Evolutionary conservation across 2,329 filamentous ascomycete species (phyloP), one percentile per base, ranked within the genome.

Genomic region (Sarocladiaceae sp.): DNA sequence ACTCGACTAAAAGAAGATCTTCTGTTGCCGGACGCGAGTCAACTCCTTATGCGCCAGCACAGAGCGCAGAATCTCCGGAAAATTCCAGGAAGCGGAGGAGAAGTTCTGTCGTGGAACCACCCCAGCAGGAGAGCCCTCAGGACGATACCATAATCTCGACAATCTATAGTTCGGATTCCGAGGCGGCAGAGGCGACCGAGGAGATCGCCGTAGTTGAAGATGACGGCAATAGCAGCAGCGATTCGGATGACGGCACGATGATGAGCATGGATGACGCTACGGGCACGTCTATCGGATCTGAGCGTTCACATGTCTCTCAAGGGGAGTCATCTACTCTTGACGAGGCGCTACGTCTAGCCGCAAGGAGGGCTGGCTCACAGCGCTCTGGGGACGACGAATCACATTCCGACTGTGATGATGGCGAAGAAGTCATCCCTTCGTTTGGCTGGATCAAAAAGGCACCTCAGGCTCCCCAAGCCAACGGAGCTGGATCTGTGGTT

Each of bases 251-350:
- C 51, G 84, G 81, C 23, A 90, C 86, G 1, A 83, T 87, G 62
- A 88, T 90, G 81, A 91, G 83, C 27, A 69, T 95, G 34, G 87
- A 93, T 46, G 85, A 90, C 53, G 76, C 83, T 50, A 88, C 84
- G 2, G 78, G 79, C 24, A 82, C 78, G 20, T 85, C 84, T 13
- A 67, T 79, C 34, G 76, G 72, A 34, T 85, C 84, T 9, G 70
- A 73, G 2, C 74, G 76, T 29, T 71, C 65, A 21, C 82, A 78
- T 15, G 78, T 78, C 15, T 85, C 82, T 3, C 62, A 48, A 23
- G 46, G 35, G 11, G 87, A 85, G 6, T 89, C 82, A 50, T 81
- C 78, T 19, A 80, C 81, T 9, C 65, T 96, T 6, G 88, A 96
- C 45, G 81, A 86, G 50, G 85, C 83, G 12, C 71, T 96, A 21